These are phyloP conservation scores for Kodamaea kaohsiungensis DNA, from an alignment of 805 yeast species.

Conservation along the genomic window DNA sequence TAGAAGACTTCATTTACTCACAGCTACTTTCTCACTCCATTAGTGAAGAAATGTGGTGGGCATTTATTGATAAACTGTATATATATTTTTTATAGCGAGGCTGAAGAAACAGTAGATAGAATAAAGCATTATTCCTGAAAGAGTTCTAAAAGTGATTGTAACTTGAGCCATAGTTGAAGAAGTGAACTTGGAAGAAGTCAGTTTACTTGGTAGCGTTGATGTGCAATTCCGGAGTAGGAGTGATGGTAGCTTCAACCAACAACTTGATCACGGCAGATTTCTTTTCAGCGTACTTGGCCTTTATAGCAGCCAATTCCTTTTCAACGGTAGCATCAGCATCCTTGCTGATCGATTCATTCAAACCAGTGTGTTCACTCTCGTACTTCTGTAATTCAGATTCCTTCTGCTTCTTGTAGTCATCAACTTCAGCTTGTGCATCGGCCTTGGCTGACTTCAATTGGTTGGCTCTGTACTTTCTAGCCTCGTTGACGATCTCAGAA, in stretches of 20 bases:
- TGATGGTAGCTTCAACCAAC: slow-evolving; percentile 74
- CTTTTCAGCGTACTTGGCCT: slow-evolving; percentile 62
- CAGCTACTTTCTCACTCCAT: slow-evolving; percentile 1
- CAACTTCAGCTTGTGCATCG: slow-evolving; percentile 90
- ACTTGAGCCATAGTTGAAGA: neutral
- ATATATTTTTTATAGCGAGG: neutral
- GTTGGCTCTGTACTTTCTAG: slow-evolving; percentile 85
- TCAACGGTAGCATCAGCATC: slow-evolving; percentile 78
- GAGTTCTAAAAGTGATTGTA: neutral
- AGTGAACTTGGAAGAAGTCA: neutral
- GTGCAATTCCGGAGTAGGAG: slow-evolving; percentile 83
- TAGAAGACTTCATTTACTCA: neutral
- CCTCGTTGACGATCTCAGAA: slow-evolving; percentile 91
- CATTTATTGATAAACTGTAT: slow-evolving; percentile 4
- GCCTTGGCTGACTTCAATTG: slow-evolving; percentile 91
- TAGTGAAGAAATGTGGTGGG: neutral
- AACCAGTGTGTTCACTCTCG: slow-evolving; percentile 72
- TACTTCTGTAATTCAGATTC: slow-evolving; percentile 76
- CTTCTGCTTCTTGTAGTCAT: slow-evolving; percentile 79
- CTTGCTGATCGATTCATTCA: slow-evolving; percentile 73
- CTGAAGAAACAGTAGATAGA: slow-evolving; percentile 6
- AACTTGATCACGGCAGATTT: slow-evolving; percentile 68
- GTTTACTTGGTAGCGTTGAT: slow-evolving; percentile 54
- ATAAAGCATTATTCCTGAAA: neutral
- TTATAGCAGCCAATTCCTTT: slow-evolving; percentile 67